Conservation (phyloP, 345 rosid genomes). For the Salix brachista region DNA sequence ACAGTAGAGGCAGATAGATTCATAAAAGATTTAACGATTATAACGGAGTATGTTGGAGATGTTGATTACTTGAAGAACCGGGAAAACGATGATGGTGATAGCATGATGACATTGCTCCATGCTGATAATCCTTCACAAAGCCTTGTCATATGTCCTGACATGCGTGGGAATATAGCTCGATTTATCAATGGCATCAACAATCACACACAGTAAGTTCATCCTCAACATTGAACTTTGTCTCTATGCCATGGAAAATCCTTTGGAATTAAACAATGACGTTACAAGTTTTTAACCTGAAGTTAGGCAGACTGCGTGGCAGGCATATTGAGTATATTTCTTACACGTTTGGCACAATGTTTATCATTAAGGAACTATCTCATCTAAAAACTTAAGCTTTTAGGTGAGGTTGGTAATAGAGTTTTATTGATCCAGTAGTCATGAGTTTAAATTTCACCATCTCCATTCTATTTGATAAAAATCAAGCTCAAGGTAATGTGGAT, state of each 20-base stretch:
- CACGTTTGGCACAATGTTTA: not conserved
- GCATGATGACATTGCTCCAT: conserved; percentile 32
- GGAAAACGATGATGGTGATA: conserved; percentile 26
- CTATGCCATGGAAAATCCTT: not conserved
- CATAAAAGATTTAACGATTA: conserved; percentile 18
- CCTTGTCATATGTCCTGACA: conserved; percentile 28
- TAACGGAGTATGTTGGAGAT: conserved; percentile 12
- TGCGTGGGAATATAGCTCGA: conserved; percentile 27
- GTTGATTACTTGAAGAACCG: conserved; percentile 17
- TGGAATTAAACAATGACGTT: not conserved
- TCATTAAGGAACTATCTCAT: too few relatives aligned
- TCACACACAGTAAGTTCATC: conserved; percentile 17
- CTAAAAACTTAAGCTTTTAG: too few relatives aligned
- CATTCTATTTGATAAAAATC: too few relatives aligned
- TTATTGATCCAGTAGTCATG: too few relatives aligned
- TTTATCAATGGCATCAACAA: conserved; percentile 34
- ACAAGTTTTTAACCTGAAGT: not conserved
- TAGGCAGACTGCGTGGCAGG: not conserved
- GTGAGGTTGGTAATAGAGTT: too few relatives aligned
- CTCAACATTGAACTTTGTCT: not conserved
- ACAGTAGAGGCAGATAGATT: conserved; percentile 28
- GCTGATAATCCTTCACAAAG: conserved; percentile 21
- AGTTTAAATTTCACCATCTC: too few relatives aligned
- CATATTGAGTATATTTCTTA: not conserved
- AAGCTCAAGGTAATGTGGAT: too few relatives aligned